phyloP scores from a whole-genome alignment of 2,329 filamentous ascomycete genomes.

The Sporothrix variecibatus region DNA sequence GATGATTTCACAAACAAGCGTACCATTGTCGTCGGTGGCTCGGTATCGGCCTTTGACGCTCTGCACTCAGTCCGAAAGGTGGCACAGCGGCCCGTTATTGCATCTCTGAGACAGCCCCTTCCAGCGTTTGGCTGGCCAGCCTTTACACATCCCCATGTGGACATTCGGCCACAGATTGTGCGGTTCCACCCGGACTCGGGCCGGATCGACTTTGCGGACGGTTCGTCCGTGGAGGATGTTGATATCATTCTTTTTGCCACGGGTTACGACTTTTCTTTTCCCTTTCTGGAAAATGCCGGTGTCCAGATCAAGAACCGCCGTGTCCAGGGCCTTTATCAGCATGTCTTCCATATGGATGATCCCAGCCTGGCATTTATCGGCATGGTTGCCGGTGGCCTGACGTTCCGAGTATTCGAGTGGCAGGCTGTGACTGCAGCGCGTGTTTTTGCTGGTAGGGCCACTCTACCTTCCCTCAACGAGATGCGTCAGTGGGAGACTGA shows the following conservation, averaged over 20 bases:
- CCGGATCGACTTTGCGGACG: constrained; percentile 61
- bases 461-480: constrained; percentile 50
- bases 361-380: constrained; percentile 60
- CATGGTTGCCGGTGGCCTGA: constrained; percentile 59
- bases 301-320: constrained; percentile 56
- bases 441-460: constrained; percentile 53
- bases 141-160: constrained; percentile 45
- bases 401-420: constrained; percentile 68
- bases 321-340: constrained; percentile 58
- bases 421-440: constrained; percentile 22
- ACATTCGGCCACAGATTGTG: constrained; percentile 42
- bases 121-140: constrained; percentile 35
- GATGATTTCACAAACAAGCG: constrained; percentile 56
- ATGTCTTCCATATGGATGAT: constrained; percentile 57
- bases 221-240: constrained; percentile 53
- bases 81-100: background rate
- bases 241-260: constrained; percentile 70
- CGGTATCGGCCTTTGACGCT: constrained; percentile 60
- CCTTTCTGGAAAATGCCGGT: constrained; percentile 57
- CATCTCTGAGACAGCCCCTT: background rate
- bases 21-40: constrained; percentile 64
- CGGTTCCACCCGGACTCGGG: constrained; percentile 46
- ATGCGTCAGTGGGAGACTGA: constrained; percentile 60
- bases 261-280: constrained; percentile 69
- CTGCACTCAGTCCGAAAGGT: constrained; percentile 35